Evolutionary conservation across 176 grass and related monocot species (phyloP).

Genomic region (Panicum miliaceum): DNA sequence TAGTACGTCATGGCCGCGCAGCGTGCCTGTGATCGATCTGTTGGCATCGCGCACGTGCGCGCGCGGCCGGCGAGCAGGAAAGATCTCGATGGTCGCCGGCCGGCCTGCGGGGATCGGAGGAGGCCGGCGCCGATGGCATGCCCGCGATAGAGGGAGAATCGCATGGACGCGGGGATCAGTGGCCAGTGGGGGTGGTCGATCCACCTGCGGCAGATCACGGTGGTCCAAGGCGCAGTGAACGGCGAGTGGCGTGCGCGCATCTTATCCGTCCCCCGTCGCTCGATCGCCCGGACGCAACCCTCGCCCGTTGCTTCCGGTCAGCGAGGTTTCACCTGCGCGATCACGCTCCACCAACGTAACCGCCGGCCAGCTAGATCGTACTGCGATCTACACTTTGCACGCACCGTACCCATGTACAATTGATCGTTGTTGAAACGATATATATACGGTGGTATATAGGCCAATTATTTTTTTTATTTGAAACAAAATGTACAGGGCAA

Average conservation of each 20-base stretch:
- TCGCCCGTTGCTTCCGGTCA: background rate
- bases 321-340: background rate
- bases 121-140: conserved; percentile 6
- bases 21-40: background rate
- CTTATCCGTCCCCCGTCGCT: background rate
- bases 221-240: background rate
- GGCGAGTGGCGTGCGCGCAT: background rate
- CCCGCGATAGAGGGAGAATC: background rate
- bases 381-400: no score
- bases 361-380: background rate
- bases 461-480: no score
- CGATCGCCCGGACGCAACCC: background rate
- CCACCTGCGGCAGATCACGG: background rate
- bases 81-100: background rate
- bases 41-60: background rate
- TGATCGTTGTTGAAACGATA: background rate
- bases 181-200: background rate
- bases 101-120: background rate
- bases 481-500: no score
- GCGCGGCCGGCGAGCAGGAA: no score
- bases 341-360: background rate
- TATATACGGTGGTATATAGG: background rate
- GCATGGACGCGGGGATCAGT: background rate
- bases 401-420: background rate
- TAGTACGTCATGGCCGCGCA: no score